Evolutionary conservation across 768 basidiomycete genomes (phyloP), one percentile per base, ranked within the genome.

Genomic region (Leucocoprinus leucothites): DNA sequence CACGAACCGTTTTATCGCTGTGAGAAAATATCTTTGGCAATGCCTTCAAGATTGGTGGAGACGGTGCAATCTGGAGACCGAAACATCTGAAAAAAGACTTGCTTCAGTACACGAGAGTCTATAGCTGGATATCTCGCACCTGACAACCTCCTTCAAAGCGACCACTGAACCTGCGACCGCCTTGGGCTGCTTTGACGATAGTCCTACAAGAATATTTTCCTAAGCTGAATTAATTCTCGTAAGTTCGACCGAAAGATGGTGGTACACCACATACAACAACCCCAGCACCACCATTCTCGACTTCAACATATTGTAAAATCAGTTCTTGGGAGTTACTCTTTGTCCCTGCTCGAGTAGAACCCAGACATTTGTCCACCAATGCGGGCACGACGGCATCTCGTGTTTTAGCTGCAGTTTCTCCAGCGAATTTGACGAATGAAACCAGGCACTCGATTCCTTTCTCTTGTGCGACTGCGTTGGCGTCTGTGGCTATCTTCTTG

Each of bases 391-490:
- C 86, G 2, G 77, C 78, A 49, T 90, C 83, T 63, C 92, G 80
- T 38, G 90, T 88, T 72, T 85, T 86, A 45, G 88, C 88, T 43
- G 89, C 84, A 43, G 81, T 86, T 78, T 95, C 93, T 57, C 96
- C 97, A 6, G 94, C 91, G 65, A 86, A 92, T 72, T 94, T 92
- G 61, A 97, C 86, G 56, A 98, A 79, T 26, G 86, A 79, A 51
- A 89, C 84, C 31, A 95, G 72, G 62, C 89, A 93, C 66, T 98
- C 96, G 4, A 98, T 82, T 28, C 91, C 97, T 67, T 96, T 98
- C 77, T 99, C 97, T 71, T 99, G 97, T 9, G 96, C 95, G 26
- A 98, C 96, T 24, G 89, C 97, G 70, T 98, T 98, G 1, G 94
- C 76, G 65, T 99, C 97, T 2, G 85, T 86, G 34, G 77, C 91